Conservation (phyloP, 2,329 filamentous ascomycete species). For the Stenocarpella maydis region DNA sequence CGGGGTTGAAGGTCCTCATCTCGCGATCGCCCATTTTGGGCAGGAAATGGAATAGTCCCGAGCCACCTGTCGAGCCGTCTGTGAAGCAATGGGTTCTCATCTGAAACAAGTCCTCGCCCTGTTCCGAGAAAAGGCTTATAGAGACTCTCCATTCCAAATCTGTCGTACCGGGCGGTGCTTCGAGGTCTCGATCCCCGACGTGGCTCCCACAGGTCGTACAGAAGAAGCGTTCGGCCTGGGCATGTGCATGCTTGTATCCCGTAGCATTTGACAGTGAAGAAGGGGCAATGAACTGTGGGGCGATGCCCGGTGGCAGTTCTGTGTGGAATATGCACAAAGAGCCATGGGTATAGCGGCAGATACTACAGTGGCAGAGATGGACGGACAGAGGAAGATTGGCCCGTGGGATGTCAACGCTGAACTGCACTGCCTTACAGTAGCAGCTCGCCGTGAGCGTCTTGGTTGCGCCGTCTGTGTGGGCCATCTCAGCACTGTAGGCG, state of each 20-base stretch:
- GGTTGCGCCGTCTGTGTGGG: constrained; percentile 21
- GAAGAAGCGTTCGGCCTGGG: constrained; percentile 49
- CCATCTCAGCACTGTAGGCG: background rate
- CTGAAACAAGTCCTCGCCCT: constrained; percentile 47
- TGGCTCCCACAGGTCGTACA: constrained; percentile 57
- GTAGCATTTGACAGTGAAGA: constrained; percentile 49
- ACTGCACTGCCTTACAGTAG: constrained; percentile 53
- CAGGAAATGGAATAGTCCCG: constrained; percentile 48
- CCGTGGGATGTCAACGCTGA: constrained; percentile 50
- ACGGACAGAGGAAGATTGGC: constrained; percentile 50
- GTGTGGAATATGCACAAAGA: constrained; percentile 53
- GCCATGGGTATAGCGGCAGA: constrained; percentile 54
- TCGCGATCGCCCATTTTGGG: constrained; percentile 43
- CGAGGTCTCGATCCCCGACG: constrained; percentile 47
- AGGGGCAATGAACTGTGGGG: constrained; percentile 50
- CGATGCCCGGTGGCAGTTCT: constrained; percentile 44
- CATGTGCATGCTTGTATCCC: constrained; percentile 45
- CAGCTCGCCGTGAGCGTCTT: constrained; percentile 55
- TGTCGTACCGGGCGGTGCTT: constrained; percentile 39
- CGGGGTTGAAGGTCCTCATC: constrained; percentile 49
- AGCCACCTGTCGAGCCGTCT: constrained; percentile 46
- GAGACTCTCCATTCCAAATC: constrained; percentile 49
- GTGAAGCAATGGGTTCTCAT: constrained; percentile 49
- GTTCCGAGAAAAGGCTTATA: constrained; percentile 49
- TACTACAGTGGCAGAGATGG: constrained; percentile 56